phyloP scores from a whole-genome alignment of 2,329 filamentous ascomycete species.

The Myotisia sp. region DNA sequence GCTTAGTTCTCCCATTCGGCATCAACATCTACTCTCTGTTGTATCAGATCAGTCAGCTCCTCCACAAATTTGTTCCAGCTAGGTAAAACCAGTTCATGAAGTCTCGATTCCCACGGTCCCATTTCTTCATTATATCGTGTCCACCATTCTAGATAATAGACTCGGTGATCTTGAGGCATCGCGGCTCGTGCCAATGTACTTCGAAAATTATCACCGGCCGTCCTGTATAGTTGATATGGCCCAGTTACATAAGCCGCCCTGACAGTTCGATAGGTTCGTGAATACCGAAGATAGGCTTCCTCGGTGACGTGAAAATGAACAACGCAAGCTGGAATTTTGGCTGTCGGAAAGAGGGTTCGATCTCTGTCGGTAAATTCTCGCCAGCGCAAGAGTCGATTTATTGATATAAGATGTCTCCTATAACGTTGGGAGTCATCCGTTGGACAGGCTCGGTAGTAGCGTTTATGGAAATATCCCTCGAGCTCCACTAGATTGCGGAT shows the following conservation, averaged over 20 bases:
- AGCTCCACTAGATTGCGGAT: constrained; percentile 12
- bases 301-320: constrained; percentile 17
- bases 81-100: constrained; percentile 16
- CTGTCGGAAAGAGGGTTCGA: constrained; percentile 12
- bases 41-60: constrained; percentile 16
- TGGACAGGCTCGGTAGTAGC: constrained; percentile 19
- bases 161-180: constrained; percentile 11
- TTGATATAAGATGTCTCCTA: constrained; percentile 13
- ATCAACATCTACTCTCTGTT: constrained; percentile 17
- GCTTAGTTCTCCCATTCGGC: constrained; percentile 6
- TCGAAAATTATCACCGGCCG: constrained; percentile 10
- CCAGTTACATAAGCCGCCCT: constrained; percentile 10
- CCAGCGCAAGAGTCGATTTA: constrained; percentile 19
- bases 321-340: constrained; percentile 17
- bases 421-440: background rate
- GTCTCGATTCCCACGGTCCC: constrained; percentile 17
- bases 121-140: constrained; percentile 15
- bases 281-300: constrained; percentile 13
- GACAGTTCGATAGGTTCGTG: constrained; percentile 1
- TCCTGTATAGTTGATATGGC: constrained; percentile 12
- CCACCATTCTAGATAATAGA: constrained; percentile 18
- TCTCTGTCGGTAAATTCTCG: constrained; percentile 2
- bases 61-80: constrained; percentile 17
- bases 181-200: constrained; percentile 6
- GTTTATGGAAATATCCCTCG: constrained; percentile 10